These are phyloP conservation scores for Phytopythium montanum DNA, from an alignment of 352 stramenopile genomes.

Conservation along the genomic window DNA sequence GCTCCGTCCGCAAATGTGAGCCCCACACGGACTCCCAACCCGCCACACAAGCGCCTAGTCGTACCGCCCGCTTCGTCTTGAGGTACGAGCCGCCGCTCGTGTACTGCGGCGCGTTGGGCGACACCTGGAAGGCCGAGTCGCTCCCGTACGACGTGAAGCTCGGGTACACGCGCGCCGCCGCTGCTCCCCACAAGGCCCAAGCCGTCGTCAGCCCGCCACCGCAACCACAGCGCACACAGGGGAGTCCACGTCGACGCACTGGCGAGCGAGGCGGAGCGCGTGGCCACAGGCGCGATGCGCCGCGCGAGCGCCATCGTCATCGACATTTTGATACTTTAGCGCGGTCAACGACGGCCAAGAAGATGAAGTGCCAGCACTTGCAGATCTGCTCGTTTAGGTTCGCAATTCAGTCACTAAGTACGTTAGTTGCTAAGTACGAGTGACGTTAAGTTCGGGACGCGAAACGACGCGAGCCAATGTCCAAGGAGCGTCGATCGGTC, in stretches of 20 bases:
- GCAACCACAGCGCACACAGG: not conserved
- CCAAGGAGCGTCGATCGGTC: not conserved
- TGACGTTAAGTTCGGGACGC: not conserved
- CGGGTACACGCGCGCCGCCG: slow-evolving; percentile 63
- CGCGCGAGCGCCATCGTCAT: slow-evolving; percentile 9
- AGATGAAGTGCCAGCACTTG: not conserved
- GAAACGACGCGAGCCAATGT: slow-evolving; percentile 1
- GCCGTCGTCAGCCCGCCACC: not conserved
- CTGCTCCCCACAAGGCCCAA: slow-evolving; percentile 11
- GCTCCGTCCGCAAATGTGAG: slow-evolving; percentile 5
- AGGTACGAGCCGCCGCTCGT: slow-evolving; percentile 59
- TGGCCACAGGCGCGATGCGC: not conserved
- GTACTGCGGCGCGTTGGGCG: slow-evolving; percentile 67
- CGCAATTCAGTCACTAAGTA: not conserved
- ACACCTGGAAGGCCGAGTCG: slow-evolving; percentile 72
- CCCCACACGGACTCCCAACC: not conserved
- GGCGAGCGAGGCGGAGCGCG: slow-evolving; percentile 14
- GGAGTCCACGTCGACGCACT: not conserved
- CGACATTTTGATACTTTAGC: not conserved
- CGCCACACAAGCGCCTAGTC: not conserved
- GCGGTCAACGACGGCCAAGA: not conserved
- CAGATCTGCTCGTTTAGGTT: not conserved
- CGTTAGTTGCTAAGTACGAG: not conserved
- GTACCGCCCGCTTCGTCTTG: slow-evolving; percentile 78
- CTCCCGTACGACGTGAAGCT: slow-evolving; percentile 73